Percentiles rank a stretch among this genome's conserved stretches.
These are phyloP conservation scores for Debaryomyces subglobosus DNA, from an alignment of 1,139 yeast species.

Conservation along the genomic window DNA sequence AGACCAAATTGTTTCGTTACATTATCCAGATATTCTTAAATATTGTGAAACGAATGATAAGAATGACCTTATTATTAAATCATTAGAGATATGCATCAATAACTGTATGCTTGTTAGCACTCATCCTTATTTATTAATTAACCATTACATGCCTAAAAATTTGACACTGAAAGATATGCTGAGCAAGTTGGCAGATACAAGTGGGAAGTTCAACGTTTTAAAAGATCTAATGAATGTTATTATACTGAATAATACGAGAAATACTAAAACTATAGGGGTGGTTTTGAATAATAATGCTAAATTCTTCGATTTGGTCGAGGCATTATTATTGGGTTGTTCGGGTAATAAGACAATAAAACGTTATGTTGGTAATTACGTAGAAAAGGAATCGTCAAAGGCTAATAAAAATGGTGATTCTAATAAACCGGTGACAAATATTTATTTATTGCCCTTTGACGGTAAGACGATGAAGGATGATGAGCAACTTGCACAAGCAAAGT, in stretches of 20 bases:
- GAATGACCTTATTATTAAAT: slow-evolving; percentile 65
- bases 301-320: slow-evolving; percentile 77
- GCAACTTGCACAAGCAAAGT: slow-evolving; percentile 31
- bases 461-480: slow-evolving; percentile 32
- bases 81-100: slow-evolving; percentile 69
- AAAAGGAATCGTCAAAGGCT: slow-evolving; percentile 40
- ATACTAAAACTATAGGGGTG: slow-evolving; percentile 40
- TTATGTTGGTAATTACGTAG: slow-evolving; percentile 59
- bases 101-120: slow-evolving; percentile 81
- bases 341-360: slow-evolving; percentile 59
- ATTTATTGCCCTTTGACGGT: slow-evolving; percentile 49
- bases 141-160: slow-evolving; percentile 85
- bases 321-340: slow-evolving; percentile 68
- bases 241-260: slow-evolving; percentile 38
- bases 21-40: slow-evolving; percentile 86
- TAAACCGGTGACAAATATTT: slow-evolving; percentile 30
- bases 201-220: slow-evolving; percentile 81
- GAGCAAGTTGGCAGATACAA: slow-evolving; percentile 70
- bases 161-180: slow-evolving; percentile 79
- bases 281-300: slow-evolving; percentile 42
- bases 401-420: slow-evolving; percentile 17
- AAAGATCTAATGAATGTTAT: slow-evolving; percentile 57
- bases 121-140: slow-evolving; percentile 85
- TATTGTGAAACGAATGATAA: slow-evolving; percentile 71
- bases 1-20: slow-evolving; percentile 90